Conservation (phyloP, 1,139 yeast species). For the Nadsonia starkeyi-henricii region DNA sequence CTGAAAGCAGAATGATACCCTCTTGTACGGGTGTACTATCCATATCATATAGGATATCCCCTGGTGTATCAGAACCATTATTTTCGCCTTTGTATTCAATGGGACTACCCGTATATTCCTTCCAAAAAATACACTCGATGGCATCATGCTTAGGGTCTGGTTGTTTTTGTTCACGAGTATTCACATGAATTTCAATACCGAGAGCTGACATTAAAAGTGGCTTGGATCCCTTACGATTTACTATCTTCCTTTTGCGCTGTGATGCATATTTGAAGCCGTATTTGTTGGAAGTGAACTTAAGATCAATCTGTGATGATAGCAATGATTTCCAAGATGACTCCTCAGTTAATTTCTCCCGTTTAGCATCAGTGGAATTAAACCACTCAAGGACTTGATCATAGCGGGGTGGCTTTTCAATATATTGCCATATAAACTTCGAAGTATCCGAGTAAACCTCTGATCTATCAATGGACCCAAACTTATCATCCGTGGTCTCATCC, state of each 20-base stretch:
- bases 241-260: conserved; percentile 8
- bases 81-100: conserved; percentile 9
- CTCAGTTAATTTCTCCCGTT: too few species aligned
- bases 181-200: conserved; percentile 53
- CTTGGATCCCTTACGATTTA: conserved; percentile 18
- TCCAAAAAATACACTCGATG: conserved; percentile 49
- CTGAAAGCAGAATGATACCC: background rate
- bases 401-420: conserved; percentile 29
- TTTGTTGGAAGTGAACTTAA: conserved; percentile 3
- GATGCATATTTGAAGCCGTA: conserved; percentile 11
- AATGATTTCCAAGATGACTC: background rate
- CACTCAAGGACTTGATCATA: conserved; percentile 23
- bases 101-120: conserved; percentile 17
- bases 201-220: conserved; percentile 37
- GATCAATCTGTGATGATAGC: conserved; percentile 11
- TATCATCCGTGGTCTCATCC: background rate
- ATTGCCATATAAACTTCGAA: conserved; percentile 23
- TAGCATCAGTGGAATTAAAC: conserved; percentile 8
- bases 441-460: background rate
- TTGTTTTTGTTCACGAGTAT: conserved; percentile 32
- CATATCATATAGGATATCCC: background rate
- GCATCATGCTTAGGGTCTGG: conserved; percentile 62
- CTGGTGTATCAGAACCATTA: too few species aligned
- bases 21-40: background rate
- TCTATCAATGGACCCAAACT: background rate